Base-by-base conservation (phyloP, 2,329 filamentous ascomycete genomes). In the Fusarium temperatum region DNA sequence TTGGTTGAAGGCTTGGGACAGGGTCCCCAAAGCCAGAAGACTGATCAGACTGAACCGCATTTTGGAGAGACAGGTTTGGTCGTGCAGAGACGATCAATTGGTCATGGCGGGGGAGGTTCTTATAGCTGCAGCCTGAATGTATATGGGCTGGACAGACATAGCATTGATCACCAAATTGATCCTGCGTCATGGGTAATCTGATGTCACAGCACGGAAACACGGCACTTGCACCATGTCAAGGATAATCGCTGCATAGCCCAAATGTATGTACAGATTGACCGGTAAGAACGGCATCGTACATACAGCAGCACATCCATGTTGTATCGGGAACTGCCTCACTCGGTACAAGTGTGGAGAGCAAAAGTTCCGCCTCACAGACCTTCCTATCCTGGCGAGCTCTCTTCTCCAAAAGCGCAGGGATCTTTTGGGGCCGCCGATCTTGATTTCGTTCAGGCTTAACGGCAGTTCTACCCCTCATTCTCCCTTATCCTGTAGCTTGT, bases 1-100 rank as follows among this genome's bases (percentile, higher is more conserved):
- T 32, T 61, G n/a, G 38, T 78, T 77, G 53, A 78, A 77, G 2
- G 76, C 76, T 3, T 78, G 63, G 62, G 76, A 75, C 47, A 78
- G 22, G 5, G 76, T 55, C 62, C 76, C 76, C 20, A 78, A 60
- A 8, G 75, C 76, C 8, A 77, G 28, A 39, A 78, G 47, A 26
- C 59, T 63, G 60, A 78, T 24, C 32, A 78, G 50, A 55, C 70
- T 77, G 72, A 78, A 70, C 50, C 74, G 72, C 74, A 78, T 75
- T 42, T 39, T 59, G 1, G 8, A 62, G 20, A 44, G 24, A 44
- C 53, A 51, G 38, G 35, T 44, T 32, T 60, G 30, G 30, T 65
- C 26, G 42, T 24, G 48, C 48, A 51, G 48, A 51, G 48, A 51
- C 17, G 48, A 51, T 51, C 22, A 51, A 51, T 32, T 32, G 30